These are phyloP conservation scores for Coemansia reversa DNA, from an alignment of 192 early-diverging fungal species.

Conservation along the genomic window DNA sequence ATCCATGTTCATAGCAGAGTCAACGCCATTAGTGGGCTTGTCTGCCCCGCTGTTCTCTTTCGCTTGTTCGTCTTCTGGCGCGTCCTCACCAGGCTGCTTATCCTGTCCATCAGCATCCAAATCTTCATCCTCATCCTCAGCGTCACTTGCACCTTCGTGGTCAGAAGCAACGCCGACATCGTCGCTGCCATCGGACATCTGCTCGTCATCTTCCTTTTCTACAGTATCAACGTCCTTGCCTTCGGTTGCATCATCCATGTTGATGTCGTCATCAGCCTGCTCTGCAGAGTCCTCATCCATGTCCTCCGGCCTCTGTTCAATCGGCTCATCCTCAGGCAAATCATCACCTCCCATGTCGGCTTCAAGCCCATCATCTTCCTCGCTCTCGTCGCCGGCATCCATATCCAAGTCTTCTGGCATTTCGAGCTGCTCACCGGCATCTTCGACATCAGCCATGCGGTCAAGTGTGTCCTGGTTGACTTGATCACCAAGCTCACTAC, in stretches of 20 bases:
- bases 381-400: slow-evolving; percentile 54
- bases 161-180: slow-evolving; percentile 26
- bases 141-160: slow-evolving; percentile 31
- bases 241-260: slow-evolving; percentile 21
- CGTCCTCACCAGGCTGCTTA: slow-evolving; percentile 27
- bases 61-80: slow-evolving; percentile 24
- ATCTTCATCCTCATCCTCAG: slow-evolving; percentile 42
- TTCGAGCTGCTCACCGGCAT: slow-evolving; percentile 58
- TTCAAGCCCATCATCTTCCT: slow-evolving; percentile 48
- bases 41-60: slow-evolving; percentile 54
- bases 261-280: slow-evolving; percentile 6
- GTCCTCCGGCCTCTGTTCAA: slow-evolving; percentile 43
- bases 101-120: slow-evolving; percentile 18
- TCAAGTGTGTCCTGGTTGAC: slow-evolving; percentile 52
- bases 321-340: slow-evolving; percentile 57
- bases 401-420: slow-evolving; percentile 61
- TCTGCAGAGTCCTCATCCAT: slow-evolving; percentile 49
- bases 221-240: slow-evolving; percentile 38
- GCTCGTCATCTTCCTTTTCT: slow-evolving; percentile 15
- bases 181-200: slow-evolving; percentile 6
- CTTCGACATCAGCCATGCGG: slow-evolving; percentile 55
- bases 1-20: slow-evolving; percentile 59
- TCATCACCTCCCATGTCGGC: slow-evolving; percentile 50
- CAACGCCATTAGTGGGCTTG: slow-evolving; percentile 58
- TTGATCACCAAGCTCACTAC: slow-evolving; percentile 55